Percentiles rank a stretch among this genome's conserved stretches.
phyloP scores from a whole-genome alignment of 176 grass and related monocot species.

The Melocanna baccifera region DNA sequence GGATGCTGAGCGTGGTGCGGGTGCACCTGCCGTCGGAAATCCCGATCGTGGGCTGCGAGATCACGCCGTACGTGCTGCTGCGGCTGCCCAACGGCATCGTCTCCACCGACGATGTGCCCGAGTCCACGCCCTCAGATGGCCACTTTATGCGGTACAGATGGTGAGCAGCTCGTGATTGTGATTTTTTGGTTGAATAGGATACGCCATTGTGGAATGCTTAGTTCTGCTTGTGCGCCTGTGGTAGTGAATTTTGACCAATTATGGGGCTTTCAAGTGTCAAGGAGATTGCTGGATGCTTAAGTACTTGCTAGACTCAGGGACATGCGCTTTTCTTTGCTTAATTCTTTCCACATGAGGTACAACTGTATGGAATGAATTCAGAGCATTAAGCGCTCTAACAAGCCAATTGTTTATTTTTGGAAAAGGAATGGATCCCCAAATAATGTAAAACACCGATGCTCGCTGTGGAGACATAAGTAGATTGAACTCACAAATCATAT shows the following conservation, averaged over 20 bases:
- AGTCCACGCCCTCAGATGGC: conserved; percentile 49
- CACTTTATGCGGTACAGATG: conserved; percentile 91
- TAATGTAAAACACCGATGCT: not conserved
- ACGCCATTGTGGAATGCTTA: not conserved
- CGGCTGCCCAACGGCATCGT: conserved; percentile 52
- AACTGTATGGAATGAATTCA: not conserved
- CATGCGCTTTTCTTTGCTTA: not conserved
- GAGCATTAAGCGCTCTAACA: not conserved
- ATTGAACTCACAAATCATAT: not conserved
- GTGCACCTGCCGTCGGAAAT: conserved; percentile 99
- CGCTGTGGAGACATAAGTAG: not conserved
- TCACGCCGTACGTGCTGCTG: conserved; percentile 92
- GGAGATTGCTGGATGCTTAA: not conserved
- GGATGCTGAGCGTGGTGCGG: conserved; percentile 86
- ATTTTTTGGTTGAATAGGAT: not conserved
- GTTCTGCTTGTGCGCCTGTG: conserved; percentile 4
- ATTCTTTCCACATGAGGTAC: not conserved
- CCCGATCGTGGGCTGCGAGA: conserved; percentile 98
- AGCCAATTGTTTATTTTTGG: not conserved
- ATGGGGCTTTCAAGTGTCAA: conserved; percentile 4
- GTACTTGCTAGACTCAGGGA: conserved; percentile 1
- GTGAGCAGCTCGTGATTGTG: conserved; percentile 39
- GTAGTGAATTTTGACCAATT: conserved; percentile 16
- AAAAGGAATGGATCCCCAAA: not conserved
- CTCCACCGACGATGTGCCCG: conserved; percentile 63